Evolutionary conservation across 1,284 basidiomycete species (phyloP).

Genomic region (Marasmius oreades): DNA sequence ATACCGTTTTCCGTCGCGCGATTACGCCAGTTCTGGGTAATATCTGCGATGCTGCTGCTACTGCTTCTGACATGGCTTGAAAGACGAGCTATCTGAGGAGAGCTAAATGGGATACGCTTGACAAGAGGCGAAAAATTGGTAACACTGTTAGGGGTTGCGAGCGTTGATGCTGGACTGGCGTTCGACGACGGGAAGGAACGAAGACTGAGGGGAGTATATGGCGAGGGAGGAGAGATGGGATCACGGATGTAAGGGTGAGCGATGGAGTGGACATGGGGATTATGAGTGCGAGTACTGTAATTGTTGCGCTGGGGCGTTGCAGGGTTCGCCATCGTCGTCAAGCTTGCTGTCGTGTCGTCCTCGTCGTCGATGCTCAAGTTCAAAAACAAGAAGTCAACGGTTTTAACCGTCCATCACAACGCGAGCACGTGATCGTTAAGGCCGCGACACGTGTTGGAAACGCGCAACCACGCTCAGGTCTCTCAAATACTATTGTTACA

Average conservation of each 20-base stretch:
- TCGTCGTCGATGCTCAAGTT: neutral
- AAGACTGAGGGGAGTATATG: slow-evolving; percentile 65
- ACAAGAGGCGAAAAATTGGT: slow-evolving; percentile 31
- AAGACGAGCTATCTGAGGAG: slow-evolving; percentile 29
- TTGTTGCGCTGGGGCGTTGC: slow-evolving; percentile 24
- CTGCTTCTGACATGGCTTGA: slow-evolving; percentile 23
- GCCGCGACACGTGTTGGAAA: neutral
- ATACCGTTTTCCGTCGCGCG: slow-evolving; percentile 70
- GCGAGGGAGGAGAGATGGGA: slow-evolving; percentile 26
- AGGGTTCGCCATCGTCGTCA: slow-evolving; percentile 11
- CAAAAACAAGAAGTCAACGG: neutral
- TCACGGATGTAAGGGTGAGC: slow-evolving; percentile 16
- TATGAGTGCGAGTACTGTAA: slow-evolving; percentile 23
- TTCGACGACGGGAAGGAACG: slow-evolving; percentile 54
- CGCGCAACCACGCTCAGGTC: too few species aligned
- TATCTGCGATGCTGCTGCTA: slow-evolving; percentile 52
- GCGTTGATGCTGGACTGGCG: slow-evolving; percentile 37
- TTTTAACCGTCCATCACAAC: neutral
- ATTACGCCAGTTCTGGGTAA: slow-evolving; percentile 67
- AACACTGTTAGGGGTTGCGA: slow-evolving; percentile 24
- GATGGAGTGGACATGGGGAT: slow-evolving; percentile 15
- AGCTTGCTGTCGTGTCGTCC: slow-evolving; percentile 16
- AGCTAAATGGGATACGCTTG: slow-evolving; percentile 36
- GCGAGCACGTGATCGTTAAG: neutral
- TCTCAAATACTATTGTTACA: too few species aligned